Evolutionary conservation across 176 grass and related monocot genomes (phyloP), one percentile per base, ranked within the genome.

Genomic region (Bothriochloa decipiens): DNA sequence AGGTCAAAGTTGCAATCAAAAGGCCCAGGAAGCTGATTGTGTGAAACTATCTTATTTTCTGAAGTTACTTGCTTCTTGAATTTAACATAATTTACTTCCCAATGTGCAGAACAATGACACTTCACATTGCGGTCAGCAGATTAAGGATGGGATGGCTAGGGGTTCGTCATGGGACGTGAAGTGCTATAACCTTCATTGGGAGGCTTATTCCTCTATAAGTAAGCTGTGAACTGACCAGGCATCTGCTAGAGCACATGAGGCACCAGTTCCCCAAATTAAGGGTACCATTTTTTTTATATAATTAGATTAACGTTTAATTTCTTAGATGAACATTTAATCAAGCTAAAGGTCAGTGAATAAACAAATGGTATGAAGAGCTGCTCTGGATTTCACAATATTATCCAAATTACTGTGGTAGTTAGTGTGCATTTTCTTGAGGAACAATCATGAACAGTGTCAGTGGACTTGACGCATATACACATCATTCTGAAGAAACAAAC

Each of bases 131-230:
- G 80, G 81, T 76, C 66, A 14, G 83, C 52, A 10, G 20, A 87
- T 78, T 57, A 94, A 78, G 75, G 81, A 94, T 87, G 81, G 71
- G 61, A 79, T 94, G 76, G 46, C 28, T 53, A 89, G 87, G 46
- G 58, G 85, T 82, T 85, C 89, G 49, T 84, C 80, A 66, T 85
- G 84, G 86, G 83, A 91, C 12, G 26, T 83, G 8, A 77, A 87
- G 47, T 94, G 89, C 72, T 81, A 86, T 64, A 81, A 82, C 47
- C 55, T 89, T 79, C 89, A 94, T 73, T 74, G 70, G 76, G 73
- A 85, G 15, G 84, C 84, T 32, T 91, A 94, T 82, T 88, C 80
- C 66, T 79, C 15, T 76, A 22, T 82, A 53, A 89, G 65, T 72
- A 86, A 36, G 35, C 35, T 40, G 37, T 40, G 37, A 40, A 76